phyloP scores from a whole-genome alignment of 768 basidiomycete genomes.

The Amanita brunnescens region DNA sequence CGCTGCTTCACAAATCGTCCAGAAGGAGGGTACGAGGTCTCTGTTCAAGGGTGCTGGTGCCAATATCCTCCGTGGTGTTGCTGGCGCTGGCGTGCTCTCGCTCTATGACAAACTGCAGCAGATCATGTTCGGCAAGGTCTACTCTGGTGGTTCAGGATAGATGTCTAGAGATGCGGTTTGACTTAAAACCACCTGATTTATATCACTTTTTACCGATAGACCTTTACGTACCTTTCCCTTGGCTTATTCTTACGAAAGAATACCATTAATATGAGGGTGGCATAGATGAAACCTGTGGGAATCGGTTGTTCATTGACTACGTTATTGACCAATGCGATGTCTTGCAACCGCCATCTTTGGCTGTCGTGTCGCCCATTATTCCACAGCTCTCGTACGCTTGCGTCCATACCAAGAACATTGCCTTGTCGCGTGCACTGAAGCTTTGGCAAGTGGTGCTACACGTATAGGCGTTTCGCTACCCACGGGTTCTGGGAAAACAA shows the following conservation, averaged over 20 bases:
- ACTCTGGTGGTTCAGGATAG: constrained; percentile 77
- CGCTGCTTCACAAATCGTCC: constrained; percentile 87
- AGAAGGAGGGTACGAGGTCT: constrained; percentile 92
- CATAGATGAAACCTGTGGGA: background rate
- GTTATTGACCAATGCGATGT: constrained; percentile 3
- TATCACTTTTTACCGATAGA: constrained; percentile 31
- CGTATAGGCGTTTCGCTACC: constrained; percentile 82
- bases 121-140: constrained; percentile 97
- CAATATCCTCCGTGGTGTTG: constrained; percentile 96
- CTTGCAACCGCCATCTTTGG: background rate
- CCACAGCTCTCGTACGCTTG: constrained; percentile 24
- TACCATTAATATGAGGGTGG: constrained; percentile 11
- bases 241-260: constrained; percentile 33
- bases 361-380: background rate
- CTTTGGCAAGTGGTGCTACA: constrained; percentile 55
- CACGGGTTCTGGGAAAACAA: constrained; percentile 85
- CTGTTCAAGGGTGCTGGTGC: constrained; percentile 99
- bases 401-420: constrained; percentile 89
- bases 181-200: constrained; percentile 14
- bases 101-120: constrained; percentile 98
- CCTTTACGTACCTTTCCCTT: constrained; percentile 20
- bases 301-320: background rate
- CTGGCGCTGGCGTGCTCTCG: constrained; percentile 98
- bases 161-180: constrained; percentile 7
- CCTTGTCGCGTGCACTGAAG: constrained; percentile 65